Base-by-base conservation (phyloP, 2,329 filamentous ascomycete genomes). In the Ophiostoma sp. region DNA sequence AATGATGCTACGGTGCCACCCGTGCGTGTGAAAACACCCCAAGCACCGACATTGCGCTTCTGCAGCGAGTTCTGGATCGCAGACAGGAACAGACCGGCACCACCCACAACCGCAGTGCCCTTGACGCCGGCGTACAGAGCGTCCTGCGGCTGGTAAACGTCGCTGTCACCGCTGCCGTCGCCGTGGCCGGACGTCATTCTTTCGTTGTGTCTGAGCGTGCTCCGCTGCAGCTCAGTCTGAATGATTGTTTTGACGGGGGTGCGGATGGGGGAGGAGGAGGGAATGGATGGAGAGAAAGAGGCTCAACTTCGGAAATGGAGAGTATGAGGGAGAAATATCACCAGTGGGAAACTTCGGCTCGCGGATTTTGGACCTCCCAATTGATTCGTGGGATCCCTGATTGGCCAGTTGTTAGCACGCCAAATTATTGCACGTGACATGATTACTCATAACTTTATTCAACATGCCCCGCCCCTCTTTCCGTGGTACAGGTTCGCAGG, bases 1-100 rank as follows among this genome's bases (percentile, higher is more conserved):
- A 91, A 91, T 48, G 90, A 89, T 63, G 90, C 81, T 78, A 92
- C 92, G 69, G 91, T 91, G 79, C 91, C 86, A 77, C 94, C 95
- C 73, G 90, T 91, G 79, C 90, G 89, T 64, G 93, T 93, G 81
- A 98, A 91, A 79, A 97, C 88, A 77, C 93, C 92, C 85, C 91
- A 89, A 75, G 91, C 88, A 78, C 94, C 93, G 77, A 96, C 86
- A 82, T 97, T 97, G 81, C 89, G 87, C 85, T 90, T 94, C 72
- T 91, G 87, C 78, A 98, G 88, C 74, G 94, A 93, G 85, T 97
- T 98, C 85, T 95, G 93, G 77, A 97, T 87, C 7, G 84, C 84
- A 7, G 80, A 77, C 52, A 82, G 79, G 22, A 87, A 86, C 75
- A 90, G 83, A 78, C 91, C 91, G 70, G 86, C 86, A 73, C 84